phyloP scores from a whole-genome alignment of 192 early-diverging fungal genomes.

The Gaertneriomyces sp. region DNA sequence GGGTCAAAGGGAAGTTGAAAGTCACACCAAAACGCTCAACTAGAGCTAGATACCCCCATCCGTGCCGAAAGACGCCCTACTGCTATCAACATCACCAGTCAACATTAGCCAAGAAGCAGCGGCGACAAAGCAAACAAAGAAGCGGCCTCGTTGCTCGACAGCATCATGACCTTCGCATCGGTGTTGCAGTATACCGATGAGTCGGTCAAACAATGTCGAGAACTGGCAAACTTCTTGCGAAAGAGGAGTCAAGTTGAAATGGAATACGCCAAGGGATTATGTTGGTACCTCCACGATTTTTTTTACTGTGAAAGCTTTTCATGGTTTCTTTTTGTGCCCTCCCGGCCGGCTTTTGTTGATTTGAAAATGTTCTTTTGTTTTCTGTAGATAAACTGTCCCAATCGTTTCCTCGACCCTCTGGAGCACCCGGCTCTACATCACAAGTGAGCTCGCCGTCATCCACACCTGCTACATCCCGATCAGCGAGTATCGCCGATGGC shows the following conservation, averaged over 20 bases:
- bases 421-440: no score
- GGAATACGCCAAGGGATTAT: constrained; percentile 41
- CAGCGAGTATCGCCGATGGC: no score
- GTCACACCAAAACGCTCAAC: no score
- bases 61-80: no score
- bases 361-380: neutral
- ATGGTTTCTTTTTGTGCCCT: neutral
- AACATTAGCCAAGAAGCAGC: no score
- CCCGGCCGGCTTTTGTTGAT: neutral
- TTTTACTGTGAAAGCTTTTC: constrained; percentile 9
- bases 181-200: constrained; percentile 40
- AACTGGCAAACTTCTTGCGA: constrained; percentile 38
- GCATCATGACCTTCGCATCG: constrained; percentile 19
- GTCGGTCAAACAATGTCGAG: constrained; percentile 42
- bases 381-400: neutral
- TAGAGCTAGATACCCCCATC: no score
- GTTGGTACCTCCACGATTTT: constrained; percentile 24
- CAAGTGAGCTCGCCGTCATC: no score
- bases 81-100: no score
- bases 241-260: constrained; percentile 35
- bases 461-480: no score
- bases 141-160: no score
- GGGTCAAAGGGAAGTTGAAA: no score
- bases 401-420: neutral
- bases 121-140: no score